Base-by-base conservation (phyloP, 2,329 filamentous ascomycete species). In the Cryphonectria radicalis region DNA sequence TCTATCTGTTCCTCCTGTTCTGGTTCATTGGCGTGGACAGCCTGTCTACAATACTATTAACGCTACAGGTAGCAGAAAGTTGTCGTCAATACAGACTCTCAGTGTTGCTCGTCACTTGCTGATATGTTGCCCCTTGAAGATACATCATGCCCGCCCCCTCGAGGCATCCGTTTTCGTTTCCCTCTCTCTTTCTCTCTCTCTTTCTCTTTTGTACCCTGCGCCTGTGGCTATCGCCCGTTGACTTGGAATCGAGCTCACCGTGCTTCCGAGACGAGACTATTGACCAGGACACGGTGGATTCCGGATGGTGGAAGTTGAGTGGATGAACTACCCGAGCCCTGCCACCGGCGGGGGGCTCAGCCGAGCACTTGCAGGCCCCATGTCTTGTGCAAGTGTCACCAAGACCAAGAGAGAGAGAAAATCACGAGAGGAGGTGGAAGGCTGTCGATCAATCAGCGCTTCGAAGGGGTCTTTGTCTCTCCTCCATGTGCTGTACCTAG, bases 351-450 rank as follows among this genome's bases (percentile, higher is more conserved):
- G 63, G 62, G 42, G 55, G 55, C 63, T 67, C 46, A 66, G 57
- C 69, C 69, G 69, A 67, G 62, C 37, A 69, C 72, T 63, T 65
- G 67, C 72, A 67, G 64, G 64, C 53, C 6, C 64, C 32, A 64
- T 73, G 72, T 71, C 69, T 73, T 69, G 66, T 71, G 60, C 35
- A 25, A 28, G 42, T 65, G 69, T 73, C 67, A 69, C 72, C 70
- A 25, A 25, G 13, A 4, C 11, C 55, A 32, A 59, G 28, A 25
- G 17, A 32, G 14, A 17, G 55, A 19, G 14, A 35, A 25, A 19
- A 17, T 19, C 46, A 50, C 46, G 22, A 50, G 22, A n/a, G 46
- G 1, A 19, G 7, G 43, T 6, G 43, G 5, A 46, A 4, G 40
- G 40, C 4, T 50, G 46, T n/a, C 46, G 46, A 59, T 59, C 28